These are phyloP conservation scores for Aureobasidium leucospermi DNA, from an alignment of 2,329 filamentous ascomycete species.

Conservation along the genomic window DNA sequence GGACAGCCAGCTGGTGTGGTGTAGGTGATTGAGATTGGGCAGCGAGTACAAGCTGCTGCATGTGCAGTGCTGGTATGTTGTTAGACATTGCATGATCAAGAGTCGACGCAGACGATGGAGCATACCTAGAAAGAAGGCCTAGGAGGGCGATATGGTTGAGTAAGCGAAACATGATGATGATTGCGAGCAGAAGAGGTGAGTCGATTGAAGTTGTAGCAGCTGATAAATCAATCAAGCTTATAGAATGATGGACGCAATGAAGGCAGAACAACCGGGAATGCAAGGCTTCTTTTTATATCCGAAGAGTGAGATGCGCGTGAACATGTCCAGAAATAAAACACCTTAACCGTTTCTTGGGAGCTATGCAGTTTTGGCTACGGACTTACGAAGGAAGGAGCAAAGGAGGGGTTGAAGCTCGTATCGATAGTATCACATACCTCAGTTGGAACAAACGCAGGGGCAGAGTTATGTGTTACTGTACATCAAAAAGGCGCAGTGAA, in stretches of 20 bases:
- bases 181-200: too few relatives aligned
- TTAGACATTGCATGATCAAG: not conserved
- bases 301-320: not conserved
- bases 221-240: not conserved
- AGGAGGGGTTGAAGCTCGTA: not conserved
- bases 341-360: not conserved
- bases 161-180: not conserved
- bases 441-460: not conserved
- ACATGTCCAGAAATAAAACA: not conserved
- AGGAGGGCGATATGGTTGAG: not conserved
- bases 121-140: not conserved
- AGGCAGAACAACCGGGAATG: not conserved
- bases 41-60: not conserved
- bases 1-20: not conserved
- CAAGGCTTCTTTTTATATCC: not conserved
- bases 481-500: not conserved
- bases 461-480: not conserved
- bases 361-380: not conserved
- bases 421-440: conserved; percentile 1
- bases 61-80: not conserved
- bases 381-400: not conserved
- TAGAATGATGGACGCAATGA: not conserved
- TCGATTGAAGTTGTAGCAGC: not conserved
- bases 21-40: conserved; percentile 13
- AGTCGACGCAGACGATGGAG: not conserved